Evolutionary conservation across 78 protist species (phyloP).

Genomic region (Dictyostelium capitatum): DNA sequence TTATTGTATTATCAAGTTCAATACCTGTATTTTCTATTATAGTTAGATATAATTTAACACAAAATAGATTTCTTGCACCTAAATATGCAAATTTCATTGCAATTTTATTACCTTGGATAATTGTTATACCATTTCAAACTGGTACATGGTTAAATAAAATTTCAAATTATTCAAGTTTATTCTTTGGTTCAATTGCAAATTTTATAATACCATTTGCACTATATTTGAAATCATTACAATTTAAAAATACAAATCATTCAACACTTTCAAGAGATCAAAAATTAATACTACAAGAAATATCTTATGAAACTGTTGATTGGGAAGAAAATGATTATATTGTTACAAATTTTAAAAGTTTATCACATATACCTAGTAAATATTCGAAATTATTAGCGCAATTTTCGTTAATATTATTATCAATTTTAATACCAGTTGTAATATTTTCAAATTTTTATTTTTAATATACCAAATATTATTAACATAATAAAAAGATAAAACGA

Average conservation of each 20-base stretch:
- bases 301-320: slow-evolving; percentile 42
- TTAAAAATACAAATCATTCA: slow-evolving; percentile 9
- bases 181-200: slow-evolving; percentile 51
- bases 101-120: slow-evolving; percentile 53
- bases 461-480: neutral
- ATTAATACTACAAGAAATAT: neutral
- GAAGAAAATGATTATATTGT: slow-evolving; percentile 13
- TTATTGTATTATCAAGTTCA: slow-evolving; percentile 30
- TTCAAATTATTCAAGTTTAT: slow-evolving; percentile 26
- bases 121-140: slow-evolving; percentile 66
- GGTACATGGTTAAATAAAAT: slow-evolving; percentile 56
- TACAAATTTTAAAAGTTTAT: slow-evolving; percentile 5
- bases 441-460: slow-evolving; percentile 18
- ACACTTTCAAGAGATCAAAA: slow-evolving; percentile 14
- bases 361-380: neutral
- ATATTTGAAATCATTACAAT: slow-evolving; percentile 30
- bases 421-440: slow-evolving; percentile 16
- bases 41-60: slow-evolving; percentile 65
- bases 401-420: neutral
- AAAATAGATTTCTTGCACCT: slow-evolving; percentile 31
- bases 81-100: slow-evolving; percentile 23
- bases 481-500: too few species aligned
- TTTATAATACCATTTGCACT: slow-evolving; percentile 55
- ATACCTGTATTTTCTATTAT: slow-evolving; percentile 81
- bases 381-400: slow-evolving; percentile 5